phyloP scores from a whole-genome alignment of 2,329 filamentous ascomycete species.

The Phialemonium atrogriseum region DNA sequence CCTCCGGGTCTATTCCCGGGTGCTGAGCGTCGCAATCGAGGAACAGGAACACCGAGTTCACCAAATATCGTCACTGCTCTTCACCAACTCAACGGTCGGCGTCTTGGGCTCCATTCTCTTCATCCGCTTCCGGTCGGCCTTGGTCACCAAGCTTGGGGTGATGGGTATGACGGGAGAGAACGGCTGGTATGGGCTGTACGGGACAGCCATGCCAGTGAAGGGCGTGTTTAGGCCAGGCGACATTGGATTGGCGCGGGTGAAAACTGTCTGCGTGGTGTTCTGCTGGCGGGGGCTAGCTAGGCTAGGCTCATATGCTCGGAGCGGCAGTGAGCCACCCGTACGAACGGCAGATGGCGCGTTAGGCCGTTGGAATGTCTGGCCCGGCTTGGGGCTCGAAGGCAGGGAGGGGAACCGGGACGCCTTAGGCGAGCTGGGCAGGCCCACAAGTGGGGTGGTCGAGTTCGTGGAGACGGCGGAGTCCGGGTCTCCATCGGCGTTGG shows the following conservation, averaged over 20 bases:
- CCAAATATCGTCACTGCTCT: conserved; percentile 57
- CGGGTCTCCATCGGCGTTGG: conserved; percentile 35
- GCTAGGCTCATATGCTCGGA: conserved; percentile 54
- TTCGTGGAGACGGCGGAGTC: conserved; percentile 43
- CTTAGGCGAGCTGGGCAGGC: conserved; percentile 44
- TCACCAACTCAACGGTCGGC: conserved; percentile 54
- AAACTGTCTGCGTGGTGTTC: conserved; percentile 57
- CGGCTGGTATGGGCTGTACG: conserved; percentile 74
- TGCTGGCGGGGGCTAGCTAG: conserved; percentile 39
- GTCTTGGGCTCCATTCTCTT: conserved; percentile 56
- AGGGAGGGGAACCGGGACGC: conserved; percentile 34
- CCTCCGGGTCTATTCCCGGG: no score
- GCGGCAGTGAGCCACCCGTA: conserved; percentile 47
- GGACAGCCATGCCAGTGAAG: conserved; percentile 51
- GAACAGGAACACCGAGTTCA: no score
- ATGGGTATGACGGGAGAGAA: conserved; percentile 68
- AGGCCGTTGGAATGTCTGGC: conserved; percentile 24
- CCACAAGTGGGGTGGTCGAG: conserved; percentile 42
- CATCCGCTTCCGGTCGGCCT: conserved; percentile 61
- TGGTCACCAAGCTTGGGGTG: conserved; percentile 66
- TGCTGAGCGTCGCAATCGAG: no score
- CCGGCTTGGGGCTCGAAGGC: conserved; percentile 28
- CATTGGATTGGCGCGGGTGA: conserved; percentile 46
- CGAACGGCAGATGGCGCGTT: conserved; percentile 47
- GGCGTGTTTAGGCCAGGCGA: conserved; percentile 57